Evolutionary conservation across 495 filamentous ascomycete species (phyloP), one percentile per base, ranked within the genome.

Genomic region (Geoglossum glabrum): DNA sequence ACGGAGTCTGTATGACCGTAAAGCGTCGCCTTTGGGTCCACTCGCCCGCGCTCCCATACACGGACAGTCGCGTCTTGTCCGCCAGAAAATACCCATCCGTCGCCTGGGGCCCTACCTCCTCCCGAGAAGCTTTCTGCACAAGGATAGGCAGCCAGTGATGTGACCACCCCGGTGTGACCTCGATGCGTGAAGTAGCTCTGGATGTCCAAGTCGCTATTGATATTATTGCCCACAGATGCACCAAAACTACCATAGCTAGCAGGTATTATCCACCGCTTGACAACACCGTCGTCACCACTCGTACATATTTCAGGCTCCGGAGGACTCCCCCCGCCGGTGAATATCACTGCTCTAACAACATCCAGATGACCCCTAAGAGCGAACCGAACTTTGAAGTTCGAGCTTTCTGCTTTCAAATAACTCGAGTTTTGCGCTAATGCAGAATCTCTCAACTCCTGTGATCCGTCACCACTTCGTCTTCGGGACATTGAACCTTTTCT

Each of bases 71-170:
- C 80, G 67, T 98, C 92, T 65, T 95, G 87, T 3, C 92, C 92
- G 45, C 93, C 92, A 19, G 90, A 96, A 69, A 98, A 97, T 38
- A 98, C 84, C 92, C 93, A 97, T 6, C 93, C 93, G 61, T 95
- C 90, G 21, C 87, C 87, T 57, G 83, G 74, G 0, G 82, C 83
- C 57, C 88, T 79, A 9, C 89, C 90, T 21, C 88, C 89, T 30
- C 87, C 93, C 9, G 84, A 85, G 68, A 94, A 92, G 62, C 85
- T 86, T 45, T 87, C 82, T 6, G 83, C 79, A 3, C 87, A 79
- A 1, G 89, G 87, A 73, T 85, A 95, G 2, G 92, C 84, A 1
- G 93, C 82, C 10, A 98, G 71, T 8, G 79, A 86, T 52, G 90
- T 85, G 10, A 98, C 88, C n/a, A 87, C 79, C 10, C 92, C 90